phyloP scores from a whole-genome alignment of 1,284 basidiomycete genomes.

The Cryptococcus deneoformans region DNA sequence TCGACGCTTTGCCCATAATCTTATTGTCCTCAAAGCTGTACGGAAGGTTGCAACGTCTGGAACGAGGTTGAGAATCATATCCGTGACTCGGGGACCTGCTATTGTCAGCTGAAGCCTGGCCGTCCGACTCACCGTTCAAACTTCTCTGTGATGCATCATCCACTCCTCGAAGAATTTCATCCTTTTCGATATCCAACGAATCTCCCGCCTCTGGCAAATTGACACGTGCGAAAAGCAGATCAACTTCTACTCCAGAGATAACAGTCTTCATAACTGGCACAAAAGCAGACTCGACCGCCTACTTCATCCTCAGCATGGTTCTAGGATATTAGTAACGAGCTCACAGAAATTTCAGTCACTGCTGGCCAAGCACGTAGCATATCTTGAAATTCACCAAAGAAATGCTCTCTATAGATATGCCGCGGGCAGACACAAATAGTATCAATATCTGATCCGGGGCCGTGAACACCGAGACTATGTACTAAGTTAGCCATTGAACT shows the following conservation, averaged over 20 bases:
- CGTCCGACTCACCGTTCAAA: conserved; percentile 68
- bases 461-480: conserved; percentile 80
- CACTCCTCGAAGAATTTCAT: conserved; percentile 85
- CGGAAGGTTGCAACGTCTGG: conserved; percentile 94
- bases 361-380: conserved; percentile 87
- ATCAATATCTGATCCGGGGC: conserved; percentile 96
- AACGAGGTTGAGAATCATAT: conserved; percentile 92
- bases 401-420: conserved; percentile 92
- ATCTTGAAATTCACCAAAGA: conserved; percentile 86
- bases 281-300: conserved; percentile 95
- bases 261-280: conserved; percentile 93
- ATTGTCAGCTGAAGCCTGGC: not conserved
- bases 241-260: conserved; percentile 88
- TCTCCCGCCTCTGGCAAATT: conserved; percentile 66
- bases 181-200: conserved; percentile 82
- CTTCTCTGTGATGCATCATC: conserved; percentile 94
- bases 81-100: conserved; percentile 88
- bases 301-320: conserved; percentile 48
- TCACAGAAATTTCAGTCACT: conserved; percentile 82
- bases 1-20: conserved; percentile 94
- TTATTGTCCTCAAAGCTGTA: conserved; percentile 91
- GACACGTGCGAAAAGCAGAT: conserved; percentile 79
- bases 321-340: conserved; percentile 53
- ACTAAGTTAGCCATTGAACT: not conserved
- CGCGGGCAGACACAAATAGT: conserved; percentile 98